Conservation (phyloP, 805 yeast genomes). For the Candida namnaoensis region DNA sequence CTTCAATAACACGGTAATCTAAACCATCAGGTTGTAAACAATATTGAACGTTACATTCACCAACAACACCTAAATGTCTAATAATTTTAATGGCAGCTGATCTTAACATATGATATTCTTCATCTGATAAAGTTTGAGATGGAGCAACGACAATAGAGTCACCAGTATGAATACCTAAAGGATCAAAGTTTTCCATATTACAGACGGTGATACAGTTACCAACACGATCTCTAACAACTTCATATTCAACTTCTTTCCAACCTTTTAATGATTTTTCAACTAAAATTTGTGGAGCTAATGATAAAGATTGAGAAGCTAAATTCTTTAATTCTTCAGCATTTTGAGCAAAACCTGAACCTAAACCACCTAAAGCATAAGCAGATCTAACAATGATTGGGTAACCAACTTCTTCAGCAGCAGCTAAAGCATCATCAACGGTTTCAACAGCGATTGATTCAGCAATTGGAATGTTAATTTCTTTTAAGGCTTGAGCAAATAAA, state of each 20-base stretch:
- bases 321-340: slow-evolving; percentile 76
- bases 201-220: slow-evolving; percentile 98
- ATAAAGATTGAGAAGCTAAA: slow-evolving; percentile 81
- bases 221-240: slow-evolving; percentile 93
- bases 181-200: slow-evolving; percentile 98
- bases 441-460: slow-evolving; percentile 97
- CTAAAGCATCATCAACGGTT: slow-evolving; percentile 83
- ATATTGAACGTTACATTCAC: slow-evolving; percentile 98
- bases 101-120: slow-evolving; percentile 96
- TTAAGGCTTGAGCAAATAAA: slow-evolving; percentile 87
- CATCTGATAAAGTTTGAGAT: slow-evolving; percentile 93
- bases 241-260: slow-evolving; percentile 98
- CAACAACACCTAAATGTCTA: slow-evolving; percentile 97
- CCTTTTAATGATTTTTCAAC: slow-evolving; percentile 97
- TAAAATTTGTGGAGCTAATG: slow-evolving; percentile 88
- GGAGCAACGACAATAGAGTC: slow-evolving; percentile 99
- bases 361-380: slow-evolving; percentile 95
- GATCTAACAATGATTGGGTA: slow-evolving; percentile 97
- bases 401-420: slow-evolving; percentile 83
- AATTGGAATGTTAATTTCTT: slow-evolving; percentile 91
- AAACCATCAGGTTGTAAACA: slow-evolving; percentile 93
- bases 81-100: slow-evolving; percentile 95
- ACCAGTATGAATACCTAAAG: slow-evolving; percentile 97
- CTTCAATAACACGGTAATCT: slow-evolving; percentile 95
- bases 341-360: slow-evolving; percentile 94